Evolutionary conservation across 2,329 filamentous ascomycete genomes (phyloP).

Genomic region (Venturia carpophila): DNA sequence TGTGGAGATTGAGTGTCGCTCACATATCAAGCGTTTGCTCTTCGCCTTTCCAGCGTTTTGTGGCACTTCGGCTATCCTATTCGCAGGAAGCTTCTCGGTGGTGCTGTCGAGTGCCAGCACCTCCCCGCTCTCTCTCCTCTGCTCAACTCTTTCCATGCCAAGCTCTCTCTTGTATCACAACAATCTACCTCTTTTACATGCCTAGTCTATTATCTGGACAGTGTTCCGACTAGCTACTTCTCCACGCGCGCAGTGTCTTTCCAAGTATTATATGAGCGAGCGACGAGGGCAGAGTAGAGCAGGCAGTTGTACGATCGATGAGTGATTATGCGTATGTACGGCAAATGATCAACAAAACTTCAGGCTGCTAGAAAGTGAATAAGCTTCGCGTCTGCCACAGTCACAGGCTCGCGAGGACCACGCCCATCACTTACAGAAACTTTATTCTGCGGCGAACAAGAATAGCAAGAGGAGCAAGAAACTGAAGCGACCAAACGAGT

Average conservation of each 20-base stretch:
- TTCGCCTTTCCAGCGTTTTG: background rate
- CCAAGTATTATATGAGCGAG: background rate
- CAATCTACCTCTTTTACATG: background rate
- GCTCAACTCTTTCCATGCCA: background rate
- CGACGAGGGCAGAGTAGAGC: background rate
- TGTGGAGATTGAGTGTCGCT: background rate
- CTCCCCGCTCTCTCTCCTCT: background rate
- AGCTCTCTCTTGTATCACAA: background rate
- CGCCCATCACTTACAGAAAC: background rate
- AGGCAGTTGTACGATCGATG: background rate
- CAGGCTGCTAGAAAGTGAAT: background rate
- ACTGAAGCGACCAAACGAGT: background rate
- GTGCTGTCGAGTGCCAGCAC: background rate
- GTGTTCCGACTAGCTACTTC: background rate
- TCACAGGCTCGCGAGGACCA: background rate
- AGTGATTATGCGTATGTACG: background rate
- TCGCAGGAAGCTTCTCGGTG: background rate
- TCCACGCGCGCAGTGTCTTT: background rate
- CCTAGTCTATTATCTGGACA: background rate
- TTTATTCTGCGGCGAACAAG: background rate
- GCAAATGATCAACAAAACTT: background rate
- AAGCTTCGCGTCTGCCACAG: background rate
- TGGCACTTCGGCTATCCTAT: background rate
- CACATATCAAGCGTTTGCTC: slow-evolving; percentile 6
- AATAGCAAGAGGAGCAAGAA: background rate